Evolutionary conservation across 495 filamentous ascomycete species (phyloP).

Genomic region (Neurospora sp.): DNA sequence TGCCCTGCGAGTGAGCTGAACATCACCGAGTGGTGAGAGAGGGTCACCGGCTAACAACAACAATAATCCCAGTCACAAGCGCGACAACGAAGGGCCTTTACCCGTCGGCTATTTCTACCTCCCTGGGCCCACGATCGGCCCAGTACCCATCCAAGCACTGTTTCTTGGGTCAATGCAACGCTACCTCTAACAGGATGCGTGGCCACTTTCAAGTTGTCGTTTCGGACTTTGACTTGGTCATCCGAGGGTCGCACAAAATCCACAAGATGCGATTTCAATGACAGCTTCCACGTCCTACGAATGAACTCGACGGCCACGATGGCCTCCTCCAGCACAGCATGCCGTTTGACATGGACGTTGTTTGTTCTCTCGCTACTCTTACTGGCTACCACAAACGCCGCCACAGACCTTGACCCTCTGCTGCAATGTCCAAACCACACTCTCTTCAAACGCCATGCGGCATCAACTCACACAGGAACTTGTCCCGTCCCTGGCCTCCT

Average conservation of each 20-base stretch:
- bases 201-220: not conserved
- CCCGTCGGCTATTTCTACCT: constrained; percentile 2
- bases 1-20: not conserved
- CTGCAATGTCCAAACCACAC: not conserved
- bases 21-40: not conserved
- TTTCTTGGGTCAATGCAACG: not conserved
- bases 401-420: too few relatives aligned
- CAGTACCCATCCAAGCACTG: not conserved
- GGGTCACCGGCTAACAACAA: too few relatives aligned
- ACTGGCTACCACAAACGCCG: not conserved
- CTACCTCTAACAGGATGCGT: not conserved
- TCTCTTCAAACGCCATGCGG: not conserved
- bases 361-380: not conserved
- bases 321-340: not conserved
- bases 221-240: not conserved
- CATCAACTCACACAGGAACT: not conserved
- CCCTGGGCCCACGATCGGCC: not conserved
- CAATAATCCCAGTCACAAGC: not conserved
- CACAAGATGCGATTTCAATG: not conserved
- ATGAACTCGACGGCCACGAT: not conserved
- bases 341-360: not conserved
- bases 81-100: not conserved
- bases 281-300: not conserved
- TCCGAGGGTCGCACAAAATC: not conserved
- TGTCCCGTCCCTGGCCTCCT: constrained; percentile 2